These are phyloP conservation scores for Teunomyces atbi DNA, from an alignment of 805 yeast species.

Conservation along the genomic window DNA sequence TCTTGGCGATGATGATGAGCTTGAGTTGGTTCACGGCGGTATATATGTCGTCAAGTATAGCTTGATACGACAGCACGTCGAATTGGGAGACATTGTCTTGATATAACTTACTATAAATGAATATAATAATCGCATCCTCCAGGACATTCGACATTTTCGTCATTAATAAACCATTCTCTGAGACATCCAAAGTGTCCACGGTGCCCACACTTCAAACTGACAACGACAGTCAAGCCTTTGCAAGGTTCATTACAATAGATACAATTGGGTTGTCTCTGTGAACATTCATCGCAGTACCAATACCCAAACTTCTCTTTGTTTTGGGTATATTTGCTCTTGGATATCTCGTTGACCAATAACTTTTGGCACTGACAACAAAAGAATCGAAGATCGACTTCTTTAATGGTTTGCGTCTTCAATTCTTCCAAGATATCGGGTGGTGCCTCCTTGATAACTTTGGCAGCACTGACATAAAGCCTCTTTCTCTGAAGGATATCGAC, in stretches of 20 bases:
- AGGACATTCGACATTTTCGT: slow-evolving; percentile 71
- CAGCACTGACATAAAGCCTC: slow-evolving; percentile 55
- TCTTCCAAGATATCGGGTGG: slow-evolving; percentile 28
- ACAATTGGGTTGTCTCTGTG: slow-evolving; percentile 62
- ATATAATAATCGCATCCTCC: slow-evolving; percentile 56
- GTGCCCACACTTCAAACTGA: slow-evolving; percentile 75
- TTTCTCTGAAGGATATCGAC: slow-evolving; percentile 51
- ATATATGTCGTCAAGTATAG: slow-evolving; percentile 74
- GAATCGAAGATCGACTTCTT: slow-evolving; percentile 39
- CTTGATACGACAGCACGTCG: slow-evolving; percentile 28
- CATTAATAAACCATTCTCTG: slow-evolving; percentile 70
- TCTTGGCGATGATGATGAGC: slow-evolving; percentile 28
- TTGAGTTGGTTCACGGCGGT: slow-evolving; percentile 54
- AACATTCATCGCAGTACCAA: slow-evolving; percentile 84
- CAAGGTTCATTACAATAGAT: slow-evolving; percentile 75
- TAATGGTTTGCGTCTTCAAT: slow-evolving; percentile 31
- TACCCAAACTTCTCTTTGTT: slow-evolving; percentile 50
- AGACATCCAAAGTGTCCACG: slow-evolving; percentile 81
- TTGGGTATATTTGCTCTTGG: slow-evolving; percentile 30
- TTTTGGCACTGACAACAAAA: slow-evolving; percentile 63
- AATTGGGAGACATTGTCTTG: slow-evolving; percentile 37
- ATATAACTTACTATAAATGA: slow-evolving; percentile 18
- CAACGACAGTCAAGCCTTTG: slow-evolving; percentile 62
- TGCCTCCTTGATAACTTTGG: slow-evolving; percentile 49
- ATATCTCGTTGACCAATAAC: slow-evolving; percentile 56